Percentiles rank a stretch among this genome's conserved stretches.
Conservation (phyloP, 352 stramenopile species). For the Thraustotheca clavata region DNA sequence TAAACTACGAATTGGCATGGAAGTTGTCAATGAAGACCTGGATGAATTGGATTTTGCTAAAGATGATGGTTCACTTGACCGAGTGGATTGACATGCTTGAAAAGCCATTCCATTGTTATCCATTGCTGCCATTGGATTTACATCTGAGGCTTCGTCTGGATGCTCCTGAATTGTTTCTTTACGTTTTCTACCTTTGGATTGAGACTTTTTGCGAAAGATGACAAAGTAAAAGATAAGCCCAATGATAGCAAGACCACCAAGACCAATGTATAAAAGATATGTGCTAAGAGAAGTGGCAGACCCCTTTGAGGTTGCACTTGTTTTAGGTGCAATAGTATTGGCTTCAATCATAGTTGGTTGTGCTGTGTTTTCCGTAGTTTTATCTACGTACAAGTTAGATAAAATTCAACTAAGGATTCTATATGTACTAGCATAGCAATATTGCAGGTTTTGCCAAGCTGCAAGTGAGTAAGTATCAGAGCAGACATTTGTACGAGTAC, state of each 20-base stretch:
- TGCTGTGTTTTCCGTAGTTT: not conserved
- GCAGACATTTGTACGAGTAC: not conserved
- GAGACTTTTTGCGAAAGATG: not conserved
- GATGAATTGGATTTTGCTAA: not conserved
- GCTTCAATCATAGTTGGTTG: not conserved
- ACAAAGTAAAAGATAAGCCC: constrained; percentile 9
- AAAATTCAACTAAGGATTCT: not conserved
- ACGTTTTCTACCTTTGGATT: not conserved
- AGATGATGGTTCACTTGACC: not conserved
- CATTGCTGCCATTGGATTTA: not conserved
- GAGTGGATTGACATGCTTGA: not conserved
- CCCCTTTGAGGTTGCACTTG: not conserved
- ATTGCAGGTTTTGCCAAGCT: not conserved
- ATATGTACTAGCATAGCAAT: not conserved
- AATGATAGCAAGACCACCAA: not conserved
- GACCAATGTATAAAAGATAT: not conserved
- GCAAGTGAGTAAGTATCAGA: not conserved
- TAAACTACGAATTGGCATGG: constrained; percentile 1
- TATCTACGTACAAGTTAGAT: not conserved
- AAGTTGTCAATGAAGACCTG: not conserved
- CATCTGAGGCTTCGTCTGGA: not conserved
- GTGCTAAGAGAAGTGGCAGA: not conserved
- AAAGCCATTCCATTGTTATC: too few species aligned
- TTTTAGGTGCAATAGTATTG: not conserved
- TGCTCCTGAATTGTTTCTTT: not conserved